phyloP scores from a whole-genome alignment of 108 stramenopile genomes.

The Fragilaria crotonensis region DNA sequence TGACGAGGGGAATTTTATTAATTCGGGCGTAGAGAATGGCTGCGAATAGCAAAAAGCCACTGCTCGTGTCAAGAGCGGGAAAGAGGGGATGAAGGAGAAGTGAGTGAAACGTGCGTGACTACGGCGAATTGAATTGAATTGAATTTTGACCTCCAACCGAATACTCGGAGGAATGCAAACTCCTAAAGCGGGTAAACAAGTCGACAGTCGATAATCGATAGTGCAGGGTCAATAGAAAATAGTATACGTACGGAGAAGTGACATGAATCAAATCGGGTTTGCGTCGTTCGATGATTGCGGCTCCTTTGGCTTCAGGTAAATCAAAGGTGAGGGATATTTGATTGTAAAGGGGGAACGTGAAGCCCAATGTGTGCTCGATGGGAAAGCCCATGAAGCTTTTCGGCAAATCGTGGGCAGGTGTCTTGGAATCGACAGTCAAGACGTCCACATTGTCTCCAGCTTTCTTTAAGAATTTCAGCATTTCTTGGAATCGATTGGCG shows the following conservation, averaged over 20 bases:
- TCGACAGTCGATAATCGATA: no score
- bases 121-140: no score
- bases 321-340: conserved; percentile 87
- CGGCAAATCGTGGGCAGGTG: conserved; percentile 59
- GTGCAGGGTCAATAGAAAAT: no score
- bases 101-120: no score
- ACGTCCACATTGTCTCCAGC: conserved; percentile 88
- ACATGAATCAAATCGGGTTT: conserved; percentile 94
- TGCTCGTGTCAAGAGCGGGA: conserved; percentile 16
- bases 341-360: conserved; percentile 92
- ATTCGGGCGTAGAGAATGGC: conserved; percentile 78
- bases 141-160: no score
- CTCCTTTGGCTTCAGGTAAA: conserved; percentile 77
- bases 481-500: conserved; percentile 96
- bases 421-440: conserved; percentile 83
- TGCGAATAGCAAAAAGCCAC: conserved; percentile 83
- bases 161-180: no score
- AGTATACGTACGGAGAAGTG: conserved; percentile 71
- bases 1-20: conserved; percentile 71
- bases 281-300: conserved; percentile 67
- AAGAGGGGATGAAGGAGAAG: no score
- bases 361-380: conserved; percentile 85
- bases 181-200: no score
- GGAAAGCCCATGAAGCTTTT: conserved; percentile 59
- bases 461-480: conserved; percentile 80